phyloP scores from a whole-genome alignment of 805 yeast genomes.

The Wickerhamomyces bisporus region DNA sequence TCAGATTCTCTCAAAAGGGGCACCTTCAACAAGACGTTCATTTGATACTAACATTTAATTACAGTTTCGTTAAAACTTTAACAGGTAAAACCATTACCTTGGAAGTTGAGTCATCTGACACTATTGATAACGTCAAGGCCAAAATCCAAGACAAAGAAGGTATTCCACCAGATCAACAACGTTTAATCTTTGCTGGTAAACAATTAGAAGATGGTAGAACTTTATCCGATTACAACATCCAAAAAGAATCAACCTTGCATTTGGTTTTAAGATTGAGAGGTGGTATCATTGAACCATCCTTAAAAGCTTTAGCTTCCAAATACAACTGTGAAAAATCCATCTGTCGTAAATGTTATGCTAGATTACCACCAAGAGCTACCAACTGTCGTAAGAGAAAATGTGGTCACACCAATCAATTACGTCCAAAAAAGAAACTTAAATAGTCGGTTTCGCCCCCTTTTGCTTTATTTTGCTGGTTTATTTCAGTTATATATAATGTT shows the following conservation, averaged over 20 bases:
- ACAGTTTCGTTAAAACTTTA: constrained; percentile 74
- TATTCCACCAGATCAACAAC: constrained; percentile 99
- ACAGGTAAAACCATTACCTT: constrained; percentile 95
- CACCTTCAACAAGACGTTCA: too few species aligned
- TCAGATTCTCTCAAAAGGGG: too few species aligned
- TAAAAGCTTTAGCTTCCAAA: constrained; percentile 98
- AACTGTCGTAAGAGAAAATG: constrained; percentile 99
- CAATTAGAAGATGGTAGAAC: constrained; percentile 99
- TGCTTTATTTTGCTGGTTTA: constrained; percentile 5
- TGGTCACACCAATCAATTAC: constrained; percentile 99
- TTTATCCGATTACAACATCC: constrained; percentile 98
- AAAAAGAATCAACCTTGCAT: constrained; percentile 97
- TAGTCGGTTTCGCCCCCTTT: constrained; percentile 45
- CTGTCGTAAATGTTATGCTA: constrained; percentile 99
- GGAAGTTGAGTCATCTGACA: constrained; percentile 98
- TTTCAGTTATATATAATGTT: background rate
- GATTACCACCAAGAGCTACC: constrained; percentile 99
- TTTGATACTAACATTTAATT: constrained; percentile 15
- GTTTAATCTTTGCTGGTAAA: constrained; percentile 99
- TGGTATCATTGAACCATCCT: constrained; percentile 99
- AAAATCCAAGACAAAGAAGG: constrained; percentile 99
- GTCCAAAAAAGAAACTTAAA: constrained; percentile 99
- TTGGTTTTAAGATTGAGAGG: constrained; percentile 96
- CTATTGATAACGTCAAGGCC: constrained; percentile 97
- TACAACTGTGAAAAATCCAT: constrained; percentile 99